A percentile compares a stretch with the other conserved stretches of the same genome.
Evolutionary conservation across 1,139 yeast species (phyloP).

Genomic region (Kodamaea sp.): DNA sequence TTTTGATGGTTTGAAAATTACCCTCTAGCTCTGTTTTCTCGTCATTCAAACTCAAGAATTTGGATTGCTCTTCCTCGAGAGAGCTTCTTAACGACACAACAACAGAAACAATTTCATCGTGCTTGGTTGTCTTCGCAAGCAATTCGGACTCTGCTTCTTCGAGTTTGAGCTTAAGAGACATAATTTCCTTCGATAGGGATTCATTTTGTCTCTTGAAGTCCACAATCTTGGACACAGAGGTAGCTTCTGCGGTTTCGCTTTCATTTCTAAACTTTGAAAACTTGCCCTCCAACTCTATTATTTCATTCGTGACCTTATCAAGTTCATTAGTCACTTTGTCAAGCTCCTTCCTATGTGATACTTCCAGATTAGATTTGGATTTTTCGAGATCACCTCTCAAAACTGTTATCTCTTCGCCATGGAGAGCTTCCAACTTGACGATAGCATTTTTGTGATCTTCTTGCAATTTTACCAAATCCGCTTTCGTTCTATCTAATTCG

Average conservation of each 20-base stretch:
- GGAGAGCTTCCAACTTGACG: neutral
- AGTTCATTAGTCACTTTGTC: neutral
- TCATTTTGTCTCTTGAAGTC: constrained; percentile 1
- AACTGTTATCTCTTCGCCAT: no score
- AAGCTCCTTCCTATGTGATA: no score
- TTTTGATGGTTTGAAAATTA: neutral
- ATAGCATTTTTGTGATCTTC: neutral
- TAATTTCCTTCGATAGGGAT: neutral
- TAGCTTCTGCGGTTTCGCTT: constrained; percentile 1
- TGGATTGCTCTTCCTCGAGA: constrained; percentile 1
- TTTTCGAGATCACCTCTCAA: no score
- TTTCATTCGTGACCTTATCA: neutral
- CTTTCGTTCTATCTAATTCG: neutral
- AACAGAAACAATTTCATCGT: neutral
- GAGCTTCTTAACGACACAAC: neutral
- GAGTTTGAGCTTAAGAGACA: neutral
- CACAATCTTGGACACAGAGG: neutral
- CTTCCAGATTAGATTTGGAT: no score
- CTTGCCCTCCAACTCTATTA: neutral
- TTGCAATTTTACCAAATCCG: neutral
- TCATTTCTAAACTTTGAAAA: constrained; percentile 1
- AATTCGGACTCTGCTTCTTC: neutral
- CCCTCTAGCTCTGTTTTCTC: neutral
- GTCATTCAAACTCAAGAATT: neutral
- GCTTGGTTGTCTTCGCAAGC: neutral